Conservation (phyloP, 176 grass and related monocot species). For the Lolium perenne region DNA sequence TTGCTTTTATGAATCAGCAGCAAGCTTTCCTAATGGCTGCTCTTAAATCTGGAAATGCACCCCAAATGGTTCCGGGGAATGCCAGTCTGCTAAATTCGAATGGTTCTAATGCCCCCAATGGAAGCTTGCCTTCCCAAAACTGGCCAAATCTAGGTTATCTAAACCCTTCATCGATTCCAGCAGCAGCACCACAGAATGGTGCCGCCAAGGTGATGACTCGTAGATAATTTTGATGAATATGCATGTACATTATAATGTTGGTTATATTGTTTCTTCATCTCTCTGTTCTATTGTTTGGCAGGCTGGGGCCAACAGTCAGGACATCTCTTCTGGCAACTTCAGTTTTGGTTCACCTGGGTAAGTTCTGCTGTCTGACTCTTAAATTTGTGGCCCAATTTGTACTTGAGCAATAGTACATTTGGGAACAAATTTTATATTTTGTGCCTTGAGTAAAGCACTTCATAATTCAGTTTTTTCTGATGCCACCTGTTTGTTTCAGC, state of each 20-base stretch:
- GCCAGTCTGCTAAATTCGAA: constrained; percentile 58
- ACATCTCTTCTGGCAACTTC: constrained; percentile 57
- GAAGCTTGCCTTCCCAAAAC: constrained; percentile 58
- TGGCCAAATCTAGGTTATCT: constrained; percentile 75
- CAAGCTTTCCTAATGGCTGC: constrained; percentile 91
- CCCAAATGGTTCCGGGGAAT: constrained; percentile 49
- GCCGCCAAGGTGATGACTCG: constrained; percentile 41
- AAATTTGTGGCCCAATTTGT: neutral
- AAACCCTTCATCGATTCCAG: constrained; percentile 53
- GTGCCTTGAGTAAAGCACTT: neutral
- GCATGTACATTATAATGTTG: neutral
- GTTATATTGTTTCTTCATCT: constrained; percentile 5
- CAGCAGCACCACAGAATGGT: constrained; percentile 61
- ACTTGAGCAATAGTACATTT: constrained; percentile 2
- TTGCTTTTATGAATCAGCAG: constrained; percentile 85
- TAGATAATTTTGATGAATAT: neutral
- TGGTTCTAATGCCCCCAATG: constrained; percentile 46
- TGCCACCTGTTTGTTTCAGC: constrained; percentile 48
- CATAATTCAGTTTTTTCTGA: neutral
- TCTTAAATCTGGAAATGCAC: constrained; percentile 74
- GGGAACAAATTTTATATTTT: constrained; percentile 9
- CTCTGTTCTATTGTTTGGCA: constrained; percentile 46
- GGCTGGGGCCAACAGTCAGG: constrained; percentile 51
- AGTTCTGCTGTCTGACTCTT: neutral
- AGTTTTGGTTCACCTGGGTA: constrained; percentile 76